Conservation (phyloP, 805 yeast species). For the Teunomyces cretensis region DNA sequence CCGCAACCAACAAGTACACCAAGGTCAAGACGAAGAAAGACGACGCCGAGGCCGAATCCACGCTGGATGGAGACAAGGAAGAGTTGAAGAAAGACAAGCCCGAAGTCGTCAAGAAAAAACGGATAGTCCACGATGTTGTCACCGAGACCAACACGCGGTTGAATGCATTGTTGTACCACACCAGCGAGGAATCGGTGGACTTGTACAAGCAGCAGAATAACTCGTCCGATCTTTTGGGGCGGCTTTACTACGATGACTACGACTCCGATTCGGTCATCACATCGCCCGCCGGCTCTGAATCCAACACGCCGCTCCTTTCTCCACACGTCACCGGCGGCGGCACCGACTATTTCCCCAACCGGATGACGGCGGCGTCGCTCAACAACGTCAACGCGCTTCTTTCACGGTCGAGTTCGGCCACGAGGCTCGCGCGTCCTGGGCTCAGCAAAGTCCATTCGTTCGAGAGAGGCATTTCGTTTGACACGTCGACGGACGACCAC, state of each 20-base stretch:
- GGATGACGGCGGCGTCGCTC: conserved; percentile 11
- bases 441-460: conserved; percentile 18
- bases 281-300: conserved; percentile 18
- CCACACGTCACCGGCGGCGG: conserved; percentile 11
- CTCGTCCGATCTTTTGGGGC: conserved; percentile 39
- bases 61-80: not conserved
- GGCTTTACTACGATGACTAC: conserved; percentile 44
- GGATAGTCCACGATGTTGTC: conserved; percentile 11
- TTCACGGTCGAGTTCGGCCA: conserved; percentile 7
- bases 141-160: conserved; percentile 38
- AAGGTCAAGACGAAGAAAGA: not conserved
- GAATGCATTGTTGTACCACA: conserved; percentile 40
- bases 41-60: not conserved
- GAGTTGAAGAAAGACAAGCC: conserved; percentile 2
- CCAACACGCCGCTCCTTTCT: conserved; percentile 16
- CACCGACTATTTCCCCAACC: conserved; percentile 10
- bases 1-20: conserved; percentile 6
- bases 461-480: conserved; percentile 43
- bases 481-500: conserved; percentile 32
- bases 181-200: conserved; percentile 38
- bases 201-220: conserved; percentile 36
- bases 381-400: conserved; percentile 7
- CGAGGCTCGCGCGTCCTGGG: not conserved
- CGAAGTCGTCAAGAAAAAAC: conserved; percentile 4
- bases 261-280: conserved; percentile 28